phyloP scores from a whole-genome alignment of 2,329 filamentous ascomycete genomes.

The Stromatinia cepivora region DNA sequence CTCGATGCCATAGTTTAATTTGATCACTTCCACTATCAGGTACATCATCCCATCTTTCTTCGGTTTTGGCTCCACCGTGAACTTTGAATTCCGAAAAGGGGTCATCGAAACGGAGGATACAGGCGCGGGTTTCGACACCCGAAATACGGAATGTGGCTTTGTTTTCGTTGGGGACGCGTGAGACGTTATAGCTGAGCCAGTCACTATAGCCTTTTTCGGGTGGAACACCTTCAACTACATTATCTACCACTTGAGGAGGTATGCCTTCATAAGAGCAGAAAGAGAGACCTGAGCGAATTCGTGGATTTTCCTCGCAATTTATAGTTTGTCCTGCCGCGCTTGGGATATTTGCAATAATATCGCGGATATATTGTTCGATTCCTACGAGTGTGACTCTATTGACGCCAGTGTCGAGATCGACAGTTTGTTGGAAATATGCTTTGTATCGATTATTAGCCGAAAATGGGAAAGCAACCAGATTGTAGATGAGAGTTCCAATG shows the following conservation, averaged over 20 bases:
- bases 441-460: conserved; percentile 78
- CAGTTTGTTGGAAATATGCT: conserved; percentile 78
- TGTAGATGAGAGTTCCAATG: conserved; percentile 77
- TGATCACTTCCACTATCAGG: conserved; percentile 63
- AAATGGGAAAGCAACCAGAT: conserved; percentile 85
- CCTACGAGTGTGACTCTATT: conserved; percentile 71
- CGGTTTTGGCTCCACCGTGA: conserved; percentile 56
- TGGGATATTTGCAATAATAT: conserved; percentile 68
- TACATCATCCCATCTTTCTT: conserved; percentile 61
- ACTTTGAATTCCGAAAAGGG: conserved; percentile 67
- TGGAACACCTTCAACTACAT: conserved; percentile 45
- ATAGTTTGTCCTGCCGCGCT: conserved; percentile 64
- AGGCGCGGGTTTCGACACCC: conserved; percentile 76
- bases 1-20: conserved; percentile 78
- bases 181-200: conserved; percentile 68
- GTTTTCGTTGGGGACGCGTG: conserved; percentile 46
- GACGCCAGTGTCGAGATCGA: conserved; percentile 72
- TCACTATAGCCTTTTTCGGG: conserved; percentile 48
- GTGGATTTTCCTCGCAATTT: conserved; percentile 49
- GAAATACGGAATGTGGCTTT: conserved; percentile 65
- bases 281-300: conserved; percentile 51
- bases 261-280: conserved; percentile 74
- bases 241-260: conserved; percentile 61
- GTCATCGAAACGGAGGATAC: conserved; percentile 70
- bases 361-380: conserved; percentile 63